phyloP scores from a whole-genome alignment of 179 eudicot species.

The Beta corolliflora region DNA sequence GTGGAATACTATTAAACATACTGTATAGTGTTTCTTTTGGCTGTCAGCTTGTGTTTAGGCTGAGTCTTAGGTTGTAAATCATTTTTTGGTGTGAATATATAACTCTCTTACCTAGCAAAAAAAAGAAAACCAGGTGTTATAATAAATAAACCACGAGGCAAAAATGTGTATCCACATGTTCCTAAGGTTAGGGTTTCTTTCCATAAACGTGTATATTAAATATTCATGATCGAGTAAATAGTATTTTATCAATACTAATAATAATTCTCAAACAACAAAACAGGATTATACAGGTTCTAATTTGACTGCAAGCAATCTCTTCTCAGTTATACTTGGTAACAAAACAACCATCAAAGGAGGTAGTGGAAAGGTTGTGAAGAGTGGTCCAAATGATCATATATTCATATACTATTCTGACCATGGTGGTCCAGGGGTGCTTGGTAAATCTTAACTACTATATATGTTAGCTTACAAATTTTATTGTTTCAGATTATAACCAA shows the following conservation, averaged over 20 bases:
- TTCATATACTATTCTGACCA: slow-evolving; percentile 73
- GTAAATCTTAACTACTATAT: slow-evolving; percentile 29
- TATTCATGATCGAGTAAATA: neutral
- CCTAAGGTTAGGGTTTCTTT: slow-evolving; percentile 48
- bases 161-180: slow-evolving; percentile 61
- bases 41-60: no score
- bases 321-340: slow-evolving; percentile 60
- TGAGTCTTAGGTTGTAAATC: no score
- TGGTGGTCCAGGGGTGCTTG: slow-evolving; percentile 62
- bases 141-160: slow-evolving; percentile 59
- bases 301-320: slow-evolving; percentile 53
- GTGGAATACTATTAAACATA: no score
- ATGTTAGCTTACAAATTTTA: neutral
- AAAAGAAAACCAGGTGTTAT: slow-evolving; percentile 65
- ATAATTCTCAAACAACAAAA: neutral
- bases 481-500: no score
- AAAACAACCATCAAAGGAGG: slow-evolving; percentile 61
- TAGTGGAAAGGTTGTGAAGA: slow-evolving; percentile 61
- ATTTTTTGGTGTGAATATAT: no score
- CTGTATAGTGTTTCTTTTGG: no score
- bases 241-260: no score
- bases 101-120: no score
- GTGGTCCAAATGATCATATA: slow-evolving; percentile 68
- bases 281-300: slow-evolving; percentile 68
- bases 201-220: no score